Conservation (phyloP, 2,329 filamentous ascomycete genomes). For the Conoideocrella luteorostrata region DNA sequence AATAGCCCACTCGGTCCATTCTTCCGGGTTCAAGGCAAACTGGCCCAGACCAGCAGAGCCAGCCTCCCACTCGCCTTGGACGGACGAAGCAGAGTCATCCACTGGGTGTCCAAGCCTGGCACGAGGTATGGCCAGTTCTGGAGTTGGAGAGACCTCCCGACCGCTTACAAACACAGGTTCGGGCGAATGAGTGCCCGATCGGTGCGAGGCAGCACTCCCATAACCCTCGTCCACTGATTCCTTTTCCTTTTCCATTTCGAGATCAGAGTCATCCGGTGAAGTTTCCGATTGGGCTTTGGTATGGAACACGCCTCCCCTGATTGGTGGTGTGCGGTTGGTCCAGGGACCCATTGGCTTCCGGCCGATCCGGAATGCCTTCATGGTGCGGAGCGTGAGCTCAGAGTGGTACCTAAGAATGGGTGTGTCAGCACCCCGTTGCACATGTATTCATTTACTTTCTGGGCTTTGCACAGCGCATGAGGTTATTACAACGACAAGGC, state of each 20-base stretch:
- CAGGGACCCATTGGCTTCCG: slow-evolving; percentile 47
- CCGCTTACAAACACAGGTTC: slow-evolving; percentile 3
- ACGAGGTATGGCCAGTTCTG: slow-evolving; percentile 1
- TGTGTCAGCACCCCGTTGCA: slow-evolving; percentile 12
- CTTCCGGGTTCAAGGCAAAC: slow-evolving; percentile 11
- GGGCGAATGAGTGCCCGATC: slow-evolving; percentile 6
- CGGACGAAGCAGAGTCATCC: not conserved
- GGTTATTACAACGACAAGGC: not conserved
- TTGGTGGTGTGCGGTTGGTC: slow-evolving; percentile 54
- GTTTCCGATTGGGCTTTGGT: slow-evolving; percentile 4
- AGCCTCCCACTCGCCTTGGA: not conserved
- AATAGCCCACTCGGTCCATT: slow-evolving; percentile 30
- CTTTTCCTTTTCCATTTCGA: slow-evolving; percentile 9
- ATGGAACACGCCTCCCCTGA: slow-evolving; percentile 38
- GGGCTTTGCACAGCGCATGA: no score
- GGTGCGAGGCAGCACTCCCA: slow-evolving; percentile 9
- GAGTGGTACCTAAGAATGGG: slow-evolving; percentile 48
- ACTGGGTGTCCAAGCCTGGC: slow-evolving; percentile 1
- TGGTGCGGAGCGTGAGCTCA: slow-evolving; percentile 43
- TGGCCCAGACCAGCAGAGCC: not conserved
- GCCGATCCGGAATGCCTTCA: slow-evolving; percentile 56
- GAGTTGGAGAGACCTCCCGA: not conserved
- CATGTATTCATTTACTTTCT: not conserved
- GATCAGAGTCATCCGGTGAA: slow-evolving; percentile 12
- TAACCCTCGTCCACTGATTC: slow-evolving; percentile 10